Evolutionary conservation across 148 eudicot genomes (phyloP).

Genomic region (Talinum fruticosum): DNA sequence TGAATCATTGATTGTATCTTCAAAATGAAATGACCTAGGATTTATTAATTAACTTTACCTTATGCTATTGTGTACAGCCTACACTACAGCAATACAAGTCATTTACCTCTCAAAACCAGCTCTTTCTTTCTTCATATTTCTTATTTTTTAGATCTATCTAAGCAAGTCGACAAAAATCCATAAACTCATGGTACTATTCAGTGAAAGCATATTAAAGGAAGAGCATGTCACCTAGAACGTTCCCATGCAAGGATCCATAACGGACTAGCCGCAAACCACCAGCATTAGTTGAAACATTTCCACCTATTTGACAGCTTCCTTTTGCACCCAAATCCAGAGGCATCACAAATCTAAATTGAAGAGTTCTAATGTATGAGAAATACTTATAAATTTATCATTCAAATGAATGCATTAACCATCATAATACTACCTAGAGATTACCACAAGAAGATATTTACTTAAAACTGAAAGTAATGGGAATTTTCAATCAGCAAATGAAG

Average conservation of each 20-base stretch:
- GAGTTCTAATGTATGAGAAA: slow-evolving; percentile 4
- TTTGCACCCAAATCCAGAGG: slow-evolving; percentile 98
- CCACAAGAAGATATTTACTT: neutral
- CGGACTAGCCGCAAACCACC: slow-evolving; percentile 94
- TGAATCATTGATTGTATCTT: neutral
- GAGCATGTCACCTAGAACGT: slow-evolving; percentile 66
- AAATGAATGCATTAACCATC: slow-evolving; percentile 8
- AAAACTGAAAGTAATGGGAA: neutral
- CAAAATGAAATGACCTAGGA: neutral
- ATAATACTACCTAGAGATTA: neutral
- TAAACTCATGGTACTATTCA: neutral
- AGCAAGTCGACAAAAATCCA: neutral
- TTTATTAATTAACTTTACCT: neutral
- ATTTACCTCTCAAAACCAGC: neutral
- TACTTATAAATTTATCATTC: slow-evolving; percentile 1
- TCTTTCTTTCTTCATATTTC: neutral
- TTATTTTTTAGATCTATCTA: neutral
- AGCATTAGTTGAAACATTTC: slow-evolving; percentile 96
- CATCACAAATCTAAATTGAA: slow-evolving; percentile 69
- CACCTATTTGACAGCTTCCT: slow-evolving; percentile 99
- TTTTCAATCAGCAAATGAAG: neutral
- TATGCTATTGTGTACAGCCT: neutral
- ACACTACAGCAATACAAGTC: neutral
- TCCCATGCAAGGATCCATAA: slow-evolving; percentile 96
- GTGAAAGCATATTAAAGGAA: slow-evolving; percentile 6